These are phyloP conservation scores for Claviceps fusiformis DNA, from an alignment of 2,329 filamentous ascomycete genomes.

Conservation along the genomic window DNA sequence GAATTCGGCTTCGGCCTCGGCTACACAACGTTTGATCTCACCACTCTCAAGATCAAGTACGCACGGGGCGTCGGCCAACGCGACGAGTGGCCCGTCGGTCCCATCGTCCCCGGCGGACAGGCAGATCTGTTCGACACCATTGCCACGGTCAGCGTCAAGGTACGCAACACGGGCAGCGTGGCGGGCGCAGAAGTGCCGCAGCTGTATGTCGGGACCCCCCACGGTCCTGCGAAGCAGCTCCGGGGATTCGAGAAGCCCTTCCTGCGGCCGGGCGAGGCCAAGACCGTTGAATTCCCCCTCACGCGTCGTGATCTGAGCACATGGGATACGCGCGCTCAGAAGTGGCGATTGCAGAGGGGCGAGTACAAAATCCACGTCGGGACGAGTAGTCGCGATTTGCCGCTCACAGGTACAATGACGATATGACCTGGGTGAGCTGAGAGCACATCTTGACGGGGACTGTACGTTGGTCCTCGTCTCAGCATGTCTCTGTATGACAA, in stretches of 20 bases:
- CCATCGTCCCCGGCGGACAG: conserved; percentile 29
- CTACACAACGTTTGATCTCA: conserved; percentile 40
- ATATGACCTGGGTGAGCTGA: conserved; percentile 10
- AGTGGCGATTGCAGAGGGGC: conserved; percentile 41
- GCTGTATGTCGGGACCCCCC: conserved; percentile 34
- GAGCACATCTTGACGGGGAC: too few relatives aligned
- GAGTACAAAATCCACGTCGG: conserved; percentile 32
- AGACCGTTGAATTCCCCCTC: conserved; percentile 35
- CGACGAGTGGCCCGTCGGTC: conserved; percentile 24
- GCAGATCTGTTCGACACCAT: conserved; percentile 34
- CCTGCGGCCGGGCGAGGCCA: conserved; percentile 30
- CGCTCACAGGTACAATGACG: conserved; percentile 24
- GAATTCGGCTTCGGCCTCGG: conserved; percentile 44
- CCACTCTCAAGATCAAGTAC: conserved; percentile 24
- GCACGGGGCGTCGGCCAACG: conserved; percentile 9
- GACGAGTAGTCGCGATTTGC: conserved; percentile 31
- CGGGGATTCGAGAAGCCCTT: conserved; percentile 51
- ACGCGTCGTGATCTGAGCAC: conserved; percentile 52
- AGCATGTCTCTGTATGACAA: too few relatives aligned
- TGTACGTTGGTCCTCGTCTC: too few relatives aligned
- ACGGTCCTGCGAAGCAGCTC: conserved; percentile 42
- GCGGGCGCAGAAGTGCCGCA: conserved; percentile 34
- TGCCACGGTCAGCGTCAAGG: conserved; percentile 22
- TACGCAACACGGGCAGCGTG: conserved; percentile 28
- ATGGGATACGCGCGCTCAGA: conserved; percentile 49